Evolutionary conservation across 148 eudicot species (phyloP), one percentile per base, ranked within the genome.

Genomic region (Silene uniflora): DNA sequence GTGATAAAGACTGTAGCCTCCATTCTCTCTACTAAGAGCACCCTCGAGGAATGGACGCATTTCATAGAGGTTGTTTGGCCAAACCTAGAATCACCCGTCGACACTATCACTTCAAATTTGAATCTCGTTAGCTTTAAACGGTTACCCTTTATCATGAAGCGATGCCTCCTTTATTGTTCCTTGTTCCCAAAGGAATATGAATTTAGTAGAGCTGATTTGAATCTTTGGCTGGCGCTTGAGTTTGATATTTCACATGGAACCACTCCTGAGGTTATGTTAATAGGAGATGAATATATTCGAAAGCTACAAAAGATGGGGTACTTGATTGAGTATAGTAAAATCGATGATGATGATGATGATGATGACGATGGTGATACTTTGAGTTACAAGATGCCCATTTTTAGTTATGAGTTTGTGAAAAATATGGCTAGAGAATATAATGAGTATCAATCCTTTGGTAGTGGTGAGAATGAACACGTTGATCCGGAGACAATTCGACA

Each of bases 211-310:
- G 18, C 5, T 0, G 69, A 73, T 62, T n/a, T 73, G 14, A 42
- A 73, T 62, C n/a, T 75, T 4, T 75, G 77, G 77, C 16, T n/a
- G 5, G 35, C 69, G 8, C n/a, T n/a, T 6, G 60, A 47, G 24
- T 19, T 59, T 19, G 10, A 59, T 35, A n/a, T 60, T 5, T 0
- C 8, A 46, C 4, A 23, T 7, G 17, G 9, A 0, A 1, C 3
- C 0, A 4, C 3, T 4, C 7, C 3, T 10, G 67, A 47, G 2
- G 21, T 29, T 3, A 27, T 10, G 54, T 59, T 35, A 10, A 19
- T 24, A 25, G 70, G 70, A 25, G 77, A 63, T 21, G 60, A 46
- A 46, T 49, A 49, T 11, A n/a, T 75, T 27, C 24, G 0, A n/a
- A 22, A 25, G 19, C 55, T 75, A 52, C 24, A 1, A 0, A 64